Base-by-base conservation (phyloP, 2,329 filamentous ascomycete species). In the Colletotrichum sp. region DNA sequence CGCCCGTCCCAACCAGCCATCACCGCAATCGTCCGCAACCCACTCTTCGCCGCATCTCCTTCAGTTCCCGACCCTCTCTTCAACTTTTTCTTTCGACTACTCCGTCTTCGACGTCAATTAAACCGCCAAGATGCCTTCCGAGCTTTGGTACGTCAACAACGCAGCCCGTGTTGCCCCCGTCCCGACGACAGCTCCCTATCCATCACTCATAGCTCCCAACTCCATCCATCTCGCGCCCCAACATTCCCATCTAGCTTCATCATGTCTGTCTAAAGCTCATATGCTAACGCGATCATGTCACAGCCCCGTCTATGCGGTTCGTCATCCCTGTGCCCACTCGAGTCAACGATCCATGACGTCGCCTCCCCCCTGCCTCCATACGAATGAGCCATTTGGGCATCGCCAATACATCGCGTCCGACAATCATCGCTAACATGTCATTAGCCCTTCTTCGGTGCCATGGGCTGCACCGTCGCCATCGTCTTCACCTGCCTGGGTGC, bases 251-350 rank as follows among this genome's bases (percentile, higher is more conserved):
- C 15, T 34, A 75, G 60, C 65, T 55, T 75, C 55, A 43, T 26
- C 21, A 57, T 55, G 30, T 21, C 13, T 71, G 21, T 71, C 9
- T 36, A 15, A 48, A 76, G 57, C 61, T 67, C 16, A 59, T 75
- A 73, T 78, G 77, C 80, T 83, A 80, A 82, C 76, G 34, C 78
- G 71, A 67, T 66, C 28, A 55, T 65, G 39, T 71, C 30, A 78
- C 82, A 99, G 96, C 91, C 96, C 96, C 89, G 96, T 98, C 84
- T 99, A 99, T 91, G 95, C 97, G 92, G 97, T 99, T 93, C 95
- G 96, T 98, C 83, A 79, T 71, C 76, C 78, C 76, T 79, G 74
- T 68, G 73, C 64, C 59, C 61, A 21, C 43, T 13, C 77, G 77
- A 73, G 59, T 72, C 64, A 75, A 61, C 72, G 30, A 61, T 68